Base-by-base conservation (phyloP, 257 asterid species). In the Ballota nigra region DNA sequence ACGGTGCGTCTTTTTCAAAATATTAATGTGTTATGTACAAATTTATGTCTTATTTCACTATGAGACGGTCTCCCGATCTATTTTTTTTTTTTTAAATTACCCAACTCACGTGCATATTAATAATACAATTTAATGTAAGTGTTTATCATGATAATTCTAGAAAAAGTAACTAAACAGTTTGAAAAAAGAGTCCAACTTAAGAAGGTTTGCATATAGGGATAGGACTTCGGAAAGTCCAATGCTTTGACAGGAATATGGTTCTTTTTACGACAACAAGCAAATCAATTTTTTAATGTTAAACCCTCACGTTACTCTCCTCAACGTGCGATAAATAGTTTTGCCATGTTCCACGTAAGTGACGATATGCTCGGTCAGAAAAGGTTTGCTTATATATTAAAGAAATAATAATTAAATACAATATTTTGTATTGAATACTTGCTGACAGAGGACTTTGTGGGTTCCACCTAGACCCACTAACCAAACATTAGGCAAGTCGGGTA, bases 171-270 rank as follows among this genome's bases (percentile, higher is more conserved):
- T 1, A 18, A 0, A 51, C 2, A 8, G 11, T 2, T 53, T 19
- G 28, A 64, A 47, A 28, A 24, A 47, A 47, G 23, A 45, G 61
- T 47, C 68, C 51, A 62, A 41, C 22, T 11, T 11, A 64, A 41
- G 36, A 52, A 6, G 49, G 24, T 28, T 36, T 49, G 6, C 11
- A 6, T 3, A 4, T 12, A 63, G 4, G 3, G 29, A 26, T 1
- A 26, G 29, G 52, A 68, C 64, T 53, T 6, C 16, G 19, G 38
- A 68, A 68, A 68, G 64, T 53, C 64, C 38, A 68, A 53, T 7
- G 8, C 10, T 33, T 68, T 53, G 73, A 68, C 36, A 34, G 6
- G 51, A 11, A 55, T 53, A 15, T 1, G 28, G 33, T 53, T 51
- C 38, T 15, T 29, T 31, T 8, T 6, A 47, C 28, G 15, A 45